Base-by-base conservation (phyloP, 805 yeast species). In the Jamesozyma hellenica region DNA sequence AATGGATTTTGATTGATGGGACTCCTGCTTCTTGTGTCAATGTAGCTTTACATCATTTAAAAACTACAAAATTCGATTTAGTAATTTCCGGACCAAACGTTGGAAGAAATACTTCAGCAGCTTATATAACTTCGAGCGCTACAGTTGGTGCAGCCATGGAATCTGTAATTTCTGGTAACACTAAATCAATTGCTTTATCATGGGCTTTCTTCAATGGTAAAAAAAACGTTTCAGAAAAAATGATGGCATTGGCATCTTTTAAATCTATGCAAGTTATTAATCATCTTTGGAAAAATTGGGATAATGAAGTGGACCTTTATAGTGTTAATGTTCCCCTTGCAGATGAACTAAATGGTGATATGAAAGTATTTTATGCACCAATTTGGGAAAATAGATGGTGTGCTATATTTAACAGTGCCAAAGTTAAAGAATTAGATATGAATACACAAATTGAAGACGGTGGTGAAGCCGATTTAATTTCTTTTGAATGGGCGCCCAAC, bases 131-230 rank as follows among this genome's bases (percentile, higher is more conserved):
- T 51, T 77, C 96, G 4, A 80, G 94, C 49, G 98, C 98, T 12
- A 92, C 98, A 2, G 80, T 92, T 14, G 98, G 98, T 19, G 97
- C 95, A 3, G 92, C 96, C 1, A 74, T 88, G 86, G 98, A 92
- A 63, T 94, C 88, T 1, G 83, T 82, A 2, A 74, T 88, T 32
- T 57, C 70, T 16, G 80, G 79, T 0, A 74, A 77, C 25, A 64
- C 62, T 13, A 78, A 70, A 48, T 66, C 95, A 4, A 70, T 92
- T 46, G 96, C 95, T 2, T 52, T 92, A 27, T 82, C 94, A 28
- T 90, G 77, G 68, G 92, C 94, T n/a, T 92, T 81, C 55, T 75
- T 71, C 39, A 44, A 60, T 26, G 68, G 71, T 29, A 59, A 66
- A 21, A 62, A 71, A 34, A 59, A 65, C 15, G 78, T 79, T n/a